phyloP scores from a whole-genome alignment of 2,329 filamentous ascomycete genomes.

The Penicillium brevicompactum region DNA sequence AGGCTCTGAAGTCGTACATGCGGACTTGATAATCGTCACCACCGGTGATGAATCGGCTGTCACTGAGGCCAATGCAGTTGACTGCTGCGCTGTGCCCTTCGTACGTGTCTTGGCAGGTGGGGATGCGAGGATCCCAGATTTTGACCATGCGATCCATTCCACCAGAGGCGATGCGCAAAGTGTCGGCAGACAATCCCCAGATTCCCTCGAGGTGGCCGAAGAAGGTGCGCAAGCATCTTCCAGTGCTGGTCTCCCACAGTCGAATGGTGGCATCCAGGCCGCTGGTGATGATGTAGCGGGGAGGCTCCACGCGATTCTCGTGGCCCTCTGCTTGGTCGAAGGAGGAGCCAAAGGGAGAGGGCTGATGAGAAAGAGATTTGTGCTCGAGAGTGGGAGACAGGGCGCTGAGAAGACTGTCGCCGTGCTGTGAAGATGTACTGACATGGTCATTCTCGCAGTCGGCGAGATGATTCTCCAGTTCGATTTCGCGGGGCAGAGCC shows the following conservation, averaged over 20 bases:
- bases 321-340: conserved; percentile 58
- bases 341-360: conserved; percentile 60
- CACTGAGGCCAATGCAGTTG: conserved; percentile 88
- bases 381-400: conserved; percentile 28
- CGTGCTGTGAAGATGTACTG: conserved; percentile 37
- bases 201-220: conserved; percentile 97
- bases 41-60: conserved; percentile 84
- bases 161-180: conserved; percentile 81
- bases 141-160: conserved; percentile 95
- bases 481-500: conserved; percentile 81
- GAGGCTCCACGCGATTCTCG: conserved; percentile 67
- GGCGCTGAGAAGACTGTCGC: conserved; percentile 25
- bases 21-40: conserved; percentile 92
- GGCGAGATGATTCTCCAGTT: conserved; percentile 72
- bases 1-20: conserved; percentile 71
- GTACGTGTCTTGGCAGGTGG: conserved; percentile 89
- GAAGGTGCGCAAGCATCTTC: conserved; percentile 84
- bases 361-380: conserved; percentile 40
- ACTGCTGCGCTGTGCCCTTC: conserved; percentile 88
- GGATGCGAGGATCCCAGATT: conserved; percentile 89
- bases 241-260: conserved; percentile 84
- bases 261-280: conserved; percentile 89
- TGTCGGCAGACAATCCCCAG: conserved; percentile 90
- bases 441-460: conserved; percentile 60
- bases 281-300: conserved; percentile 89